phyloP scores from a whole-genome alignment of 2,329 filamentous ascomycete genomes.

The Tolypocladium tropicale region DNA sequence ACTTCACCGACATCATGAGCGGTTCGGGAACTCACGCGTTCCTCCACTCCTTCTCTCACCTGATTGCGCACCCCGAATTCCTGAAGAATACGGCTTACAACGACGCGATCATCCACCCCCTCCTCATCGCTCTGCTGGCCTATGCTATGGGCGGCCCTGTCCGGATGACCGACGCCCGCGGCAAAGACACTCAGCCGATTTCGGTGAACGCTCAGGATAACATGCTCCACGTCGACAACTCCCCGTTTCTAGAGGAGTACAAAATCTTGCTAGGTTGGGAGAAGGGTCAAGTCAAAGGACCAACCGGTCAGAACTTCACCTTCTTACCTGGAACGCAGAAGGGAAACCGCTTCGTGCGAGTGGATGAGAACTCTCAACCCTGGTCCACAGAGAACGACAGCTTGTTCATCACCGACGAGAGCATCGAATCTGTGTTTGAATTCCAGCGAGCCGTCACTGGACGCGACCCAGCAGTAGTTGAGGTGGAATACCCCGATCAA shows the following conservation, averaged over 20 bases:
- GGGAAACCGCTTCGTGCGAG: neutral
- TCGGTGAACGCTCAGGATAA: neutral
- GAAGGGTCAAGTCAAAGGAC: neutral
- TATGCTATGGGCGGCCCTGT: neutral
- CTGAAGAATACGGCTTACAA: neutral
- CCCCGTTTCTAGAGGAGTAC: neutral
- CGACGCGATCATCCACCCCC: neutral
- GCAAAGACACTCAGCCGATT: neutral
- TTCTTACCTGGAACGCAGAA: neutral
- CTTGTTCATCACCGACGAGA: neutral
- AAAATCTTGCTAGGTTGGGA: neutral
- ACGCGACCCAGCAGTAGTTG: neutral
- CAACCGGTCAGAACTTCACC: neutral
- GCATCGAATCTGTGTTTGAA: neutral
- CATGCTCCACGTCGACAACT: neutral
- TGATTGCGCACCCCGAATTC: neutral
- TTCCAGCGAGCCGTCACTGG: neutral
- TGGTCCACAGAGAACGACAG: neutral
- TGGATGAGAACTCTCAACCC: neutral
- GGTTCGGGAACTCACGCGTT: neutral
- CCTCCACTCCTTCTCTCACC: neutral
- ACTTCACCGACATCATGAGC: neutral
- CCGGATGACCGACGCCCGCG: neutral
- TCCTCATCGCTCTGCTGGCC: neutral
- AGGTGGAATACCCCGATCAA: neutral